A percentile compares a stretch with the other conserved stretches of the same genome.
Conservation (phyloP, 2,329 filamentous ascomycete genomes). For the Passalora sequoiae region DNA sequence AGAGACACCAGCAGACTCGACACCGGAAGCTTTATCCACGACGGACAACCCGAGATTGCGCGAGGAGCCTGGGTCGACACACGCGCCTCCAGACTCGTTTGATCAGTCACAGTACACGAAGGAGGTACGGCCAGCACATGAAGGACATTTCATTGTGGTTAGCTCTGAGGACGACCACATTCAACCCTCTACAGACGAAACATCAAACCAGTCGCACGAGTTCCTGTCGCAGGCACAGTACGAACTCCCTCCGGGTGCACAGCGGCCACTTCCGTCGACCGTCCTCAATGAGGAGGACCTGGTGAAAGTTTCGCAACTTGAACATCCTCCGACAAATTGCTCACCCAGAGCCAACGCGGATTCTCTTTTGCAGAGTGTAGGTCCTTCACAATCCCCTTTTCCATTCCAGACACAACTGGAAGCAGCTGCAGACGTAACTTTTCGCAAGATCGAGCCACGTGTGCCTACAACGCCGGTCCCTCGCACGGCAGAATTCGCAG, state of each 20-base stretch:
- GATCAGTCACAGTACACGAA: no score
- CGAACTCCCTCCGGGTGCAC: constrained; percentile 18
- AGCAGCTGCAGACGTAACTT: neutral
- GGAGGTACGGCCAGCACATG: no score
- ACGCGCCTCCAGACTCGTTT: no score
- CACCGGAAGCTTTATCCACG: no score
- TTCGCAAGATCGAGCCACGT: constrained; percentile 2
- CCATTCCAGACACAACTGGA: constrained; percentile 25
- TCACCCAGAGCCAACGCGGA: constrained; percentile 2
- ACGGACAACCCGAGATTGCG: no score
- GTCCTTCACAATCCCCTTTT: constrained; percentile 12
- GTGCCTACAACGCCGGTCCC: neutral
- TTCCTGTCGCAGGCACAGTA: constrained; percentile 8
- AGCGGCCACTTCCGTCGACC: constrained; percentile 13
- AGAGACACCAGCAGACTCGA: no score
- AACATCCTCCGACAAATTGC: neutral
- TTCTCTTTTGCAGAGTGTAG: neutral
- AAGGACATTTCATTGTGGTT: constrained; percentile 1
- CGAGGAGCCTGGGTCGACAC: no score
- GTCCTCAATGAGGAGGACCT: neutral
- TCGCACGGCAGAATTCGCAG: constrained; percentile 5
- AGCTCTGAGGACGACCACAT: constrained; percentile 4
- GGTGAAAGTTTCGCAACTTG: neutral
- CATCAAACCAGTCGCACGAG: neutral
- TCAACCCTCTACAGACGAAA: neutral